A percentile compares a stretch with the other conserved stretches of the same genome.
phyloP scores from a whole-genome alignment of 345 rosid species.

The Aethionema arabicum region DNA sequence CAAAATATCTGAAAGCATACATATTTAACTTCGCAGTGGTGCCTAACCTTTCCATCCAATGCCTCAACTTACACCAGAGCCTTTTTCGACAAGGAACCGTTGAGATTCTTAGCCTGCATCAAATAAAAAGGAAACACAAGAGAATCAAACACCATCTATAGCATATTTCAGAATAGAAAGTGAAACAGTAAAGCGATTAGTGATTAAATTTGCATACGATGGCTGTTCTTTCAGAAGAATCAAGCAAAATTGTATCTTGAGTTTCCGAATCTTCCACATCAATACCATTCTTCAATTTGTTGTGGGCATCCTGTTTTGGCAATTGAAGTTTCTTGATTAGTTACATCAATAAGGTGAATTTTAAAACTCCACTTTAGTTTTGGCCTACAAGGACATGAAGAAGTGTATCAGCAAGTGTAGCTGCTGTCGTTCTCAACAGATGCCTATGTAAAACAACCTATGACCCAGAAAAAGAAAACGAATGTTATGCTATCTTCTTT shows the following conservation, averaged over 20 bases:
- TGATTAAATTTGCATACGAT: conserved; percentile 51
- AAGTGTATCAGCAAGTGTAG: conserved; percentile 64
- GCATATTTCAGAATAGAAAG: neutral
- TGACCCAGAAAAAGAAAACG: conserved; percentile 26
- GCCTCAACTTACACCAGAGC: conserved; percentile 70
- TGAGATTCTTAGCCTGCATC: conserved; percentile 78
- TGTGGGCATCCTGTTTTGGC: conserved; percentile 57
- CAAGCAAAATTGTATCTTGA: conserved; percentile 50
- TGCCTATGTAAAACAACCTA: conserved; percentile 91
- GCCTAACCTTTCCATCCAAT: conserved; percentile 96
- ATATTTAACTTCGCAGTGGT: too few species aligned
- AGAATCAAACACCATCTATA: conserved; percentile 6
- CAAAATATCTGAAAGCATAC: neutral
- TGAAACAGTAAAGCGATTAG: conserved; percentile 16
- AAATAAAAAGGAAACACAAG: conserved; percentile 17
- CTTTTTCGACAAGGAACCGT: conserved; percentile 63
- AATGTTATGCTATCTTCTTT: conserved; percentile 8
- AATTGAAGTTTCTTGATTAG: conserved; percentile 19
- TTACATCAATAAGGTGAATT: conserved; percentile 6
- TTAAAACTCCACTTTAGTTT: conserved; percentile 10
- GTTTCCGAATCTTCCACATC: conserved; percentile 63
- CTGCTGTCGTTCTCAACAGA: conserved; percentile 77
- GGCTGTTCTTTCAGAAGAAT: conserved; percentile 60
- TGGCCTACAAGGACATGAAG: conserved; percentile 65
- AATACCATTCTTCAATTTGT: conserved; percentile 75